A percentile compares a stretch with the other conserved stretches of the same genome.
These are phyloP conservation scores for Eragrostis curvula DNA, from an alignment of 176 grass and related monocot genomes.

Conservation along the genomic window DNA sequence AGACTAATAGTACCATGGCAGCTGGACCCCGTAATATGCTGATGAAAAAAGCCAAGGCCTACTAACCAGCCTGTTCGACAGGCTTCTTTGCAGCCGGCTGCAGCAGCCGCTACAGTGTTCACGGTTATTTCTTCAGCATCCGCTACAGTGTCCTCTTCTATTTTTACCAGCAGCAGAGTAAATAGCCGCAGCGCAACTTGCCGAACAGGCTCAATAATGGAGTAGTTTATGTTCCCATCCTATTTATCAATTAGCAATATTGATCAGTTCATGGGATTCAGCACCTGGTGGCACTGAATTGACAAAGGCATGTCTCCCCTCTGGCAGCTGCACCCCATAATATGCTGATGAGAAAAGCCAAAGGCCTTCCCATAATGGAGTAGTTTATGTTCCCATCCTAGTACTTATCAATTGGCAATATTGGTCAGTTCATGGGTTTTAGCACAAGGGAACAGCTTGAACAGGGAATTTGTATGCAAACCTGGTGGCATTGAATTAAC, in stretches of 20 bases:
- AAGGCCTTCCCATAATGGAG: slow-evolving; percentile 6
- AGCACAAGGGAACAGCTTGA: background rate
- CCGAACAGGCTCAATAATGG: no score
- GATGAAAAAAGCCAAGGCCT: background rate
- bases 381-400: background rate
- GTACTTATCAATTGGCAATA: background rate
- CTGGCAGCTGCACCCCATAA: no score
- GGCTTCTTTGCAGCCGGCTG: no score
- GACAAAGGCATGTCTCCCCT: slow-evolving; percentile 7
- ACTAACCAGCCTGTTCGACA: no score
- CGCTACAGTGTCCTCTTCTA: no score
- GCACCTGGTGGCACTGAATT: background rate
- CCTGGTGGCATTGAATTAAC: background rate
- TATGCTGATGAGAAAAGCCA: no score
- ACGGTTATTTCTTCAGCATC: no score
- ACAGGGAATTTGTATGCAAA: background rate
- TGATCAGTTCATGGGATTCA: background rate
- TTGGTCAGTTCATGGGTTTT: background rate
- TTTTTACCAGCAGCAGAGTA: no score
- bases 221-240: background rate
- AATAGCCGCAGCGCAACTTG: no score
- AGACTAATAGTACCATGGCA: background rate
- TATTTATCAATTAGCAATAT: background rate
- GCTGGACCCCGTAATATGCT: background rate
- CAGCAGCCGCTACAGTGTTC: no score